Base-by-base conservation (phyloP, 2,329 filamentous ascomycete species). In the Colletotrichum tropicale region DNA sequence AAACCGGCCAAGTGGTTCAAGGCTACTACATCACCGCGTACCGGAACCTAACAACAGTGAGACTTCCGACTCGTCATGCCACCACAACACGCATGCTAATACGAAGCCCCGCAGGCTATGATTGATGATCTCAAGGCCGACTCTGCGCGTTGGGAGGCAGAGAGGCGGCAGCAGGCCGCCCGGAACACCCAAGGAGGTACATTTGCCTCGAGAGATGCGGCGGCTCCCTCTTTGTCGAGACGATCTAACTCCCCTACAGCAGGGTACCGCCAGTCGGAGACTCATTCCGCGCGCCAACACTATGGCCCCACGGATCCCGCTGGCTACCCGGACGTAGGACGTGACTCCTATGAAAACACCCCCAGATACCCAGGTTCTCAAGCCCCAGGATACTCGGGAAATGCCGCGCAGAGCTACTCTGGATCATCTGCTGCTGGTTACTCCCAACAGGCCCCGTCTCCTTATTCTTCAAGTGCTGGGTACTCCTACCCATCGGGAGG, bases 11-110 rank as follows among this genome's bases (percentile, higher is more conserved):
- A 85, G 87, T 90, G 78, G 92, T 92, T 77, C 89, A 91, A 81
- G 94, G 94, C 79, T 96, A 94, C 86, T 94, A 92, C 84, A 94
- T 96, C 83, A 95, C 92, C 65, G 94, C 93, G 77, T 96, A 96
- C 85, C 91, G 94, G 78, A 95, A 95, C 82, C 86, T 96, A 81
- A 96, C 94, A 80, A 93, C 93, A 81, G 94, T 95, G 89, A 87
- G 93, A 86, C 61, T 8, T 32, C 48, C 24, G 36, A 18, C 9
- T 28, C 36, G 36, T n/a, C 52, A 28, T 28, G n/a, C 52, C 52
- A 55, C 30, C 21, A 16, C 38, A 12, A 21, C 30, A 15, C 15
- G 12, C 24, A 18, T 55, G 28, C 66, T 76, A 66, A 76, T 38
- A 12, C 30, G 9, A 75, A 12, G n/a, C 30, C 13, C 32, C 48